Evolutionary conservation across 202 grass and related monocot genomes (phyloP), one percentile per base, ranked within the genome.

Genomic region (Miscanthus sacchariflorus): DNA sequence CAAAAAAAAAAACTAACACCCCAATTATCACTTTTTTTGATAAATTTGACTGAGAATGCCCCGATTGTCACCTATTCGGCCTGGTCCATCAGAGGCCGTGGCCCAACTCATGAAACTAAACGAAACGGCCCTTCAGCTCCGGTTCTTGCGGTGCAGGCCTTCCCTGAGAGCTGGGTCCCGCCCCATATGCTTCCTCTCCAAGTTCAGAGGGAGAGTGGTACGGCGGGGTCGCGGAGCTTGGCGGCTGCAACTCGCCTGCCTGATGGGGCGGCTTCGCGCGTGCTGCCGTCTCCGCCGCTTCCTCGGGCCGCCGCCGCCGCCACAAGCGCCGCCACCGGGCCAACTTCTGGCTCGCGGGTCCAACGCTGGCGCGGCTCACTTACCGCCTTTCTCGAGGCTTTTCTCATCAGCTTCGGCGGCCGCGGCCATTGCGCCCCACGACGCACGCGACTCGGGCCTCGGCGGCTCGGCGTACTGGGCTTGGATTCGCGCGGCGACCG

Each of bases 231-330:
- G 68, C 10, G 44, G 33, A 74, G 85, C 15, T 43, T 44, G 72
- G 80, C 72, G 50, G 89, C 85, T 63, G 76, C 68, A 44, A 13
- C 67, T 46, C 59, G 70, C 48, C 74, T 24, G 76, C 45, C 50
- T 44, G 7, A 92, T 92, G 90, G 87, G 87, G 86, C 78, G 83
- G 83, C 90, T 92, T 79, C 87, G 83, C 68, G 68, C 90, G 27
- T 92, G 87, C 83, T 59, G 58, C 83, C 83, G 83, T 69, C 90
- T 92, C 87, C 73, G 73, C 83, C 87, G 52, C 73, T 79, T 92
- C 79, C 78, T 89, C 74, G 73, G 49, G 66, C 13, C 83, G 49
- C 49, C 14, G 66, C 75, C 70, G 50, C 75, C 35, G 36, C 38
- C 59, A 19, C 74, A 52, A 54, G 74, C 74, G 5, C 11, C 35